Conservation (phyloP, 2,329 filamentous ascomycete species). For the Hymenoscyphus scutula region DNA sequence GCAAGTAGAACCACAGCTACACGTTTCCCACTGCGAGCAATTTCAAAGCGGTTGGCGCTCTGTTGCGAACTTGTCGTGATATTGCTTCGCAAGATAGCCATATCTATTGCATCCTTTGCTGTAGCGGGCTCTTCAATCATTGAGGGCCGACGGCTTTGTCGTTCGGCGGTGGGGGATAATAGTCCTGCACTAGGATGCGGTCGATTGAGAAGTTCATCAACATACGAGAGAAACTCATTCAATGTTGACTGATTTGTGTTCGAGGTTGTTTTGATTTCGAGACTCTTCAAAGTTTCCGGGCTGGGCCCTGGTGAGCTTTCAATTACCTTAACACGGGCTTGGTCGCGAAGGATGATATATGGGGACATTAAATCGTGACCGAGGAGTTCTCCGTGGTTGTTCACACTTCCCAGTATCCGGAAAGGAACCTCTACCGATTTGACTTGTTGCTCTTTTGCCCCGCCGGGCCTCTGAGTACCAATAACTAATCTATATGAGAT, state of each 20-base stretch:
- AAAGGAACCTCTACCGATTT: conserved; percentile 92
- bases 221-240: conserved; percentile 72
- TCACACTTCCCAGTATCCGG: conserved; percentile 88
- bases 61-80: conserved; percentile 65
- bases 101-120: conserved; percentile 83
- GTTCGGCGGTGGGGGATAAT: conserved; percentile 66
- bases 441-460: conserved; percentile 75
- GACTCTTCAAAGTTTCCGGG: conserved; percentile 15
- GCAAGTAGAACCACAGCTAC: conserved; percentile 89
- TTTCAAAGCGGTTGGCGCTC: conserved; percentile 91
- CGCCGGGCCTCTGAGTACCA: conserved; percentile 83
- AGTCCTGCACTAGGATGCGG: conserved; percentile 57
- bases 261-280: conserved; percentile 32
- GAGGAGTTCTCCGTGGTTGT: conserved; percentile 80
- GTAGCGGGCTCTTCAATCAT: conserved; percentile 55
- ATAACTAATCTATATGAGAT: conserved; percentile 88
- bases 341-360: conserved; percentile 83
- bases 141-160: conserved; percentile 57
- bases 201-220: conserved; percentile 68
- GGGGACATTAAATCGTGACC: conserved; percentile 94
- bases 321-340: conserved; percentile 50
- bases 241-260: conserved; percentile 40
- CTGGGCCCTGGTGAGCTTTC: conserved; percentile 22
- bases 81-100: conserved; percentile 84
- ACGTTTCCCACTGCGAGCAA: conserved; percentile 85